Conservation (phyloP, 2,329 filamentous ascomycete species). For the Fusarium graminum region DNA sequence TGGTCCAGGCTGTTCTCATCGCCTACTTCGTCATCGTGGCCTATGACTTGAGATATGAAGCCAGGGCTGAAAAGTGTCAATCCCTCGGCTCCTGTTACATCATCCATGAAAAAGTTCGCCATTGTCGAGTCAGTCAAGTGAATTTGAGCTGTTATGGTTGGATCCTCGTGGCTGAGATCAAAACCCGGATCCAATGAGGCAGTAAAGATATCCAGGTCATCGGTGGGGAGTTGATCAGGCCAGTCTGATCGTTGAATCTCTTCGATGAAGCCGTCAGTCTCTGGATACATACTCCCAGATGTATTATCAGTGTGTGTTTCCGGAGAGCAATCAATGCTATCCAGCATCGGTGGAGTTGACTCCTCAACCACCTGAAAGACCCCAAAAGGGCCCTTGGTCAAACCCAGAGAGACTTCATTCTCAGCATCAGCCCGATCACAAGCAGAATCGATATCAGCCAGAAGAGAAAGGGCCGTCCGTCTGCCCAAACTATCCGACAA, state of each 20-base stretch:
- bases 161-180: constrained; percentile 11
- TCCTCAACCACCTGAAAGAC: constrained; percentile 35
- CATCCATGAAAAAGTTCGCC: constrained; percentile 38
- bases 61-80: constrained; percentile 42
- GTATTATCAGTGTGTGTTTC: constrained; percentile 30
- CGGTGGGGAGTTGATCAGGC: constrained; percentile 38
- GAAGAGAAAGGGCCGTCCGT: constrained; percentile 38
- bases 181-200: constrained; percentile 31
- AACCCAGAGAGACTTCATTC: not conserved
- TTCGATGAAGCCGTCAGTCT: constrained; percentile 38
- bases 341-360: not conserved
- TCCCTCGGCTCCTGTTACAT: constrained; percentile 40
- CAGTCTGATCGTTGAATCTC: constrained; percentile 43
- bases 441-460: constrained; percentile 47
- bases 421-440: constrained; percentile 34
- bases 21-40: constrained; percentile 1
- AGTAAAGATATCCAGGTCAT: constrained; percentile 42
- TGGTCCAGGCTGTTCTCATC: not conserved
- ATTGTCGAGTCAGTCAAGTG: constrained; percentile 30
- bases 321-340: constrained; percentile 16
- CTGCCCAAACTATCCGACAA: constrained; percentile 52
- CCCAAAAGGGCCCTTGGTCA: constrained; percentile 43
- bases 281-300: constrained; percentile 27
- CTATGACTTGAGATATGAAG: constrained; percentile 44
- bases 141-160: constrained; percentile 11